These are phyloP conservation scores for Craterostigma plantagineum DNA, from an alignment of 257 asterid species.

Conservation along the genomic window DNA sequence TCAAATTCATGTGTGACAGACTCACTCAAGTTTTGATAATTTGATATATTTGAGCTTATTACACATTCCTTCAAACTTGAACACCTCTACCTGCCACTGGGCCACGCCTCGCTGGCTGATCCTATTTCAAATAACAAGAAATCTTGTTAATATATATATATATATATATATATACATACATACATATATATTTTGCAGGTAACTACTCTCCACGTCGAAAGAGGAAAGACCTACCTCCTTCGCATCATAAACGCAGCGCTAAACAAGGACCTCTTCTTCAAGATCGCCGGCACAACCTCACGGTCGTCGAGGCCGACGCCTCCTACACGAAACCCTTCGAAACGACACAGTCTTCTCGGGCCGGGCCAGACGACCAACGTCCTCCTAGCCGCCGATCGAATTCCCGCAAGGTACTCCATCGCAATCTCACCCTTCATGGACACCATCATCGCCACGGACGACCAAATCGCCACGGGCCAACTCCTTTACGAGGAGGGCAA, in stretches of 20 bases:
- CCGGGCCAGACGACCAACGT: conserved; percentile 69
- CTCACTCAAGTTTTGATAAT: no score
- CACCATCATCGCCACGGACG: conserved; percentile 41
- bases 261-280: conserved; percentile 62
- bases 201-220: conserved; percentile 45
- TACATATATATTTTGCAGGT: conserved; percentile 7
- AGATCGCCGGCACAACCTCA: conserved; percentile 41
- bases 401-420: conserved; percentile 23
- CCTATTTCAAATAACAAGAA: not conserved
- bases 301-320: conserved; percentile 61
- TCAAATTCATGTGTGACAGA: no score
- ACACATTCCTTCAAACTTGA: no score
- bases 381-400: conserved; percentile 31
- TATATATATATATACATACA: no score
- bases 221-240: conserved; percentile 46
- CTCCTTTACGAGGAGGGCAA: conserved; percentile 26
- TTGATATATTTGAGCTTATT: no score
- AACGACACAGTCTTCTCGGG: conserved; percentile 46
- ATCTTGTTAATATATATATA: not conserved
- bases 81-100: no score
- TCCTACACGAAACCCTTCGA: conserved; percentile 42
- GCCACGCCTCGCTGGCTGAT: no score
- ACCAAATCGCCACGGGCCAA: conserved; percentile 29
- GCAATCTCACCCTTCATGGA: conserved; percentile 64
- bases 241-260: conserved; percentile 49